These are phyloP conservation scores for Panaeolus papilionaceus DNA, from an alignment of 768 basidiomycete species.

Conservation along the genomic window DNA sequence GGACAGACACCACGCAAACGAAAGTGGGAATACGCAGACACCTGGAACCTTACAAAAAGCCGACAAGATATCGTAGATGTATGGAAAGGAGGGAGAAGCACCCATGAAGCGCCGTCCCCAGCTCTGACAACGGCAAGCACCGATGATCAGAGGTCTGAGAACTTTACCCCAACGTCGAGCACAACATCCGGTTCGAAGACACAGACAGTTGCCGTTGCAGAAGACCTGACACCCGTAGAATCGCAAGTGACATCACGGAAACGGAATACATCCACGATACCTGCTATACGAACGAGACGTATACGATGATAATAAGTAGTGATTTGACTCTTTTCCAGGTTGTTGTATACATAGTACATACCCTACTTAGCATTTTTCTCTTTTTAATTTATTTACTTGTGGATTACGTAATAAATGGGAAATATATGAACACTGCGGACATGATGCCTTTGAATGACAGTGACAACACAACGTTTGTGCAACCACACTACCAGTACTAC, in stretches of 20 bases:
- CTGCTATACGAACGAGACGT: constrained; percentile 22
- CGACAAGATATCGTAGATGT: constrained; percentile 47
- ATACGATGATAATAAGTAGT: neutral
- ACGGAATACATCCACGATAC: constrained; percentile 44
- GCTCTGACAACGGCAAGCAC: constrained; percentile 26
- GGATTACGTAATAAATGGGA: neutral
- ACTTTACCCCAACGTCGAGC: constrained; percentile 9
- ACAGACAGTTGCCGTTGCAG: constrained; percentile 25
- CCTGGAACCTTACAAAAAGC: constrained; percentile 73
- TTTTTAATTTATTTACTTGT: neutral
- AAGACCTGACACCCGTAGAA: constrained; percentile 26
- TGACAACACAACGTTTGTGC: constrained; percentile 11
- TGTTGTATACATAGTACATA: neutral
- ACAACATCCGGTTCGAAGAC: constrained; percentile 31
- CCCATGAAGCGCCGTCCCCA: constrained; percentile 17
- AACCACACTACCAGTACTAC: constrained; percentile 21
- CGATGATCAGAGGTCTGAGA: constrained; percentile 8
- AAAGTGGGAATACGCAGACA: constrained; percentile 68
- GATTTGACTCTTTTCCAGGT: neutral
- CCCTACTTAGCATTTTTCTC: constrained; percentile 1
- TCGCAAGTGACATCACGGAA: constrained; percentile 50
- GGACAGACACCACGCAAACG: constrained; percentile 83
- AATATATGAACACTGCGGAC: neutral
- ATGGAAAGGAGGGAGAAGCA: constrained; percentile 11
- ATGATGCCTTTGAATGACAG: neutral